Evolutionary conservation across 352 stramenopile genomes (phyloP).

Genomic region (Globisporangium carolinianum): DNA sequence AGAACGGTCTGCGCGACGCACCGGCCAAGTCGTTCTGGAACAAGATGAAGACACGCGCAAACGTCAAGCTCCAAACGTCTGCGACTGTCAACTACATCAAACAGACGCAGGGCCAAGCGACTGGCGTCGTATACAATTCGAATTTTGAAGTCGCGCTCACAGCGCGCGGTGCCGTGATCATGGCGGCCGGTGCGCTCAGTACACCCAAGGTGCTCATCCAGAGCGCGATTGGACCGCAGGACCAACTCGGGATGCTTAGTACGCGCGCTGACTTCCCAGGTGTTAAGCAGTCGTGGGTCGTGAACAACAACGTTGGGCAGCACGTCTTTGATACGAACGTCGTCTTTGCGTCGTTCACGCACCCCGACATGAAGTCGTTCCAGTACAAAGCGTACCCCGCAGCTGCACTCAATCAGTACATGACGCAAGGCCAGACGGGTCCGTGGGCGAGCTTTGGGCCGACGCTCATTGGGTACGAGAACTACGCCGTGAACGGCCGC

Average conservation of each 20-base stretch:
- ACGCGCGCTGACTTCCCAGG: background rate
- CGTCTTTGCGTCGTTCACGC: constrained; percentile 7
- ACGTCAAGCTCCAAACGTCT: constrained; percentile 23
- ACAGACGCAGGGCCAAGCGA: constrained; percentile 35
- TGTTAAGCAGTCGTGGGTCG: background rate
- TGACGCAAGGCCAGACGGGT: constrained; percentile 1
- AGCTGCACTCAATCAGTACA: constrained; percentile 3
- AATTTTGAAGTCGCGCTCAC: constrained; percentile 18
- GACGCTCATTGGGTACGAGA: constrained; percentile 56
- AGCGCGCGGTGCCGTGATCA: constrained; percentile 48
- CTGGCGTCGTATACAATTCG: constrained; percentile 36
- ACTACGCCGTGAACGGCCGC: constrained; percentile 39
- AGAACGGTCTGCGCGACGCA: background rate
- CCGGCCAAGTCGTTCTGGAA: constrained; percentile 51
- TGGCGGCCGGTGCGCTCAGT: constrained; percentile 61
- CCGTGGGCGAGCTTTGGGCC: constrained; percentile 35
- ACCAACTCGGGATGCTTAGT: constrained; percentile 27
- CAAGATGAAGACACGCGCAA: constrained; percentile 30
- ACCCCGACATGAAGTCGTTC: constrained; percentile 7
- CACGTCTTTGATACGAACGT: constrained; percentile 12
- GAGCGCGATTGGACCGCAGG: constrained; percentile 56
- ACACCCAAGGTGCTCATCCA: constrained; percentile 81
- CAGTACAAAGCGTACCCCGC: constrained; percentile 2
- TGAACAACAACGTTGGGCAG: constrained; percentile 8
- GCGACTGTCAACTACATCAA: constrained; percentile 23